A percentile compares a stretch with the other conserved stretches of the same genome.
Conservation (phyloP, 2,329 filamentous ascomycete species). For the Metarhizium guizhouense region DNA sequence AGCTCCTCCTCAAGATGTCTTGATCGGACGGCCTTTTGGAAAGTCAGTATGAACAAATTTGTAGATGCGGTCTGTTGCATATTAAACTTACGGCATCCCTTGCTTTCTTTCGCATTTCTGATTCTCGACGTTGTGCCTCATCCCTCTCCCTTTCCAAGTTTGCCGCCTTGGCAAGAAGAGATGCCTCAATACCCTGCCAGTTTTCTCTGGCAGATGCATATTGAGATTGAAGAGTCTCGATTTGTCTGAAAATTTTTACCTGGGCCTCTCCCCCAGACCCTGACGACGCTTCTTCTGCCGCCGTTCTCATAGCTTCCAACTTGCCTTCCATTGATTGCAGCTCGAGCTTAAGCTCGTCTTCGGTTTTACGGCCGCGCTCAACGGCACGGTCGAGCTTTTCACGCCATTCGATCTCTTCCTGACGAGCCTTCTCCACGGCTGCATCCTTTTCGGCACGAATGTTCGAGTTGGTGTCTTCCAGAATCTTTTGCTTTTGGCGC, state of each 20-base stretch:
- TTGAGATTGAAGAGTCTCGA: conserved; percentile 92
- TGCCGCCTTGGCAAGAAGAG: conserved; percentile 66
- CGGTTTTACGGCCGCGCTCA: conserved; percentile 58
- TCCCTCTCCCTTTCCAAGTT: conserved; percentile 85
- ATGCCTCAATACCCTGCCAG: conserved; percentile 93
- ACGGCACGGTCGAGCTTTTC: conserved; percentile 65
- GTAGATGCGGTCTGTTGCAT: neutral
- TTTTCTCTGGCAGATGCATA: conserved; percentile 92
- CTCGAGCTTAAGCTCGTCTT: conserved; percentile 76
- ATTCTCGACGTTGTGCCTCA: conserved; percentile 73
- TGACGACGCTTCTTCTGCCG: conserved; percentile 83
- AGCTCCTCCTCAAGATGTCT: conserved; percentile 74
- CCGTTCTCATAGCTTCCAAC: conserved; percentile 74
- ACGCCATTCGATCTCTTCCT: conserved; percentile 61
- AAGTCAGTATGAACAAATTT: neutral
- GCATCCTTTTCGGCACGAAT: conserved; percentile 74
- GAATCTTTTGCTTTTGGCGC: conserved; percentile 46
- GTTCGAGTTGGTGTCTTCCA: conserved; percentile 51
- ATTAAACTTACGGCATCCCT: conserved; percentile 62
- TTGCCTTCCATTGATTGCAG: conserved; percentile 73
- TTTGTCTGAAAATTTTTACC: conserved; percentile 82
- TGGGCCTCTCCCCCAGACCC: conserved; percentile 74
- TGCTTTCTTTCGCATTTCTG: conserved; percentile 80
- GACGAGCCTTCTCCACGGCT: conserved; percentile 58
- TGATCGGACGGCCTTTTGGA: conserved; percentile 46